Evolutionary conservation across 371 early-diverging fungal species (phyloP).

Genomic region (Apophysomyces elegans): DNA sequence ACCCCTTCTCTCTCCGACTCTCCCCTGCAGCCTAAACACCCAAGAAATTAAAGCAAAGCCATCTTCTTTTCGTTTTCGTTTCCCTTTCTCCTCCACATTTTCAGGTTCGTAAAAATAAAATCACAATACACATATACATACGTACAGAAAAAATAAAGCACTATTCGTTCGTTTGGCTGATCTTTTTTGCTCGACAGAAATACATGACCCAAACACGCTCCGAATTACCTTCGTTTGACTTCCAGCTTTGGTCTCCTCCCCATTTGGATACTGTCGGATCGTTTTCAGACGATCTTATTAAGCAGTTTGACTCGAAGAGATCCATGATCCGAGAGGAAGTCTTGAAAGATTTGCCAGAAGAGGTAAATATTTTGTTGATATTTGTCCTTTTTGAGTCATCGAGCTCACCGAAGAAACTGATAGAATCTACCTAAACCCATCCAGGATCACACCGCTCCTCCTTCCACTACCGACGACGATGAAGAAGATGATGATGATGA

Average conservation of each 20-base stretch:
- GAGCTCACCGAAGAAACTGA: background rate
- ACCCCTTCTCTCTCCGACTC: background rate
- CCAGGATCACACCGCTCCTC: background rate
- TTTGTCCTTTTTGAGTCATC: background rate
- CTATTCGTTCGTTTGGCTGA: slow-evolving; percentile 9
- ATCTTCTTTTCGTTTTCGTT: slow-evolving; percentile 1
- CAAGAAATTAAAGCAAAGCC: background rate
- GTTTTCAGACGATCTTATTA: slow-evolving; percentile 17
- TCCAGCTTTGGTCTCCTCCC: slow-evolving; percentile 11
- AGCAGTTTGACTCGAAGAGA: slow-evolving; percentile 19
- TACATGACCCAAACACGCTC: slow-evolving; percentile 13
- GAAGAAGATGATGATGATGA: background rate
- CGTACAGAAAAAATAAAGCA: no score
- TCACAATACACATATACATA: background rate
- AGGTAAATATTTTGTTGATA: background rate
- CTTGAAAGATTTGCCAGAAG: background rate
- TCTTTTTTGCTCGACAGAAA: background rate
- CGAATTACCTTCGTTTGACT: slow-evolving; percentile 14
- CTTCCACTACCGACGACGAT: background rate
- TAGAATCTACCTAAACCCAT: background rate
- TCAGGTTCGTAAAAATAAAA: slow-evolving; percentile 7
- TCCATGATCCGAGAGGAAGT: slow-evolving; percentile 9
- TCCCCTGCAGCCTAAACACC: background rate
- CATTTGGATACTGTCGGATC: slow-evolving; percentile 8
- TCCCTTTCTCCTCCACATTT: slow-evolving; percentile 4